These are phyloP conservation scores for Phytopythium helicoides DNA, from an alignment of 352 stramenopile genomes.

Conservation along the genomic window DNA sequence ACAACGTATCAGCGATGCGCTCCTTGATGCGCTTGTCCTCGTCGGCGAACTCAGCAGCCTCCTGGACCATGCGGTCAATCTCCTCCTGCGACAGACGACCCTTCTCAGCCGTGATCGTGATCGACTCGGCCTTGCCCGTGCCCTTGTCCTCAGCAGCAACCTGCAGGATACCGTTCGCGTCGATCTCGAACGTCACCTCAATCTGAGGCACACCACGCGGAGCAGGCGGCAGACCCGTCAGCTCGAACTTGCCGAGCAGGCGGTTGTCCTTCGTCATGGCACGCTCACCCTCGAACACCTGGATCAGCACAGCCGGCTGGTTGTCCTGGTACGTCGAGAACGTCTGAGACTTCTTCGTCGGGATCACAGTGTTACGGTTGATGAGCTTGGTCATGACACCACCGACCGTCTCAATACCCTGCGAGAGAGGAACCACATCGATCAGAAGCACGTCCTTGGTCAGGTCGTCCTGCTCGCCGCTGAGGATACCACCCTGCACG, in stretches of 20 bases:
- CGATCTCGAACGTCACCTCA: constrained; percentile 98
- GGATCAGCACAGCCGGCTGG: constrained; percentile 88
- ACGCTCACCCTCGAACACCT: constrained; percentile 98
- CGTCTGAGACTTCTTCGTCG: constrained; percentile 98
- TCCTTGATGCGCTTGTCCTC: constrained; percentile 98
- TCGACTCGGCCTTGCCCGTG: constrained; percentile 97
- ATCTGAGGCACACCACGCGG: constrained; percentile 98
- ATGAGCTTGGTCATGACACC: constrained; percentile 99
- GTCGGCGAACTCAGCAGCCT: constrained; percentile 98
- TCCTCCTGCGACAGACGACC: constrained; percentile 98
- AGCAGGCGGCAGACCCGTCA: constrained; percentile 96
- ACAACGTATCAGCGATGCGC: constrained; percentile 94
- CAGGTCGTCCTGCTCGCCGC: constrained; percentile 90
- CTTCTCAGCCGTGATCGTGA: constrained; percentile 99
- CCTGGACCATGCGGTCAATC: constrained; percentile 98
- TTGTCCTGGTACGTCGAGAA: constrained; percentile 99
- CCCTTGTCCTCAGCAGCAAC: constrained; percentile 98
- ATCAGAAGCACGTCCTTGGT: constrained; percentile 96
- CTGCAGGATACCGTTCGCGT: constrained; percentile 99
- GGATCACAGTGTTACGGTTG: constrained; percentile 97
- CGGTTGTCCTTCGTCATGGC: constrained; percentile 99
- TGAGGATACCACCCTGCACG: constrained; percentile 95
- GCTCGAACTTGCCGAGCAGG: constrained; percentile 98
- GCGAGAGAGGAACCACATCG: constrained; percentile 97
- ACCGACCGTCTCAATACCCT: constrained; percentile 98